Evolutionary conservation across 768 basidiomycete species (phyloP), one percentile per base, ranked within the genome.

Genomic region (Trametes punicea): DNA sequence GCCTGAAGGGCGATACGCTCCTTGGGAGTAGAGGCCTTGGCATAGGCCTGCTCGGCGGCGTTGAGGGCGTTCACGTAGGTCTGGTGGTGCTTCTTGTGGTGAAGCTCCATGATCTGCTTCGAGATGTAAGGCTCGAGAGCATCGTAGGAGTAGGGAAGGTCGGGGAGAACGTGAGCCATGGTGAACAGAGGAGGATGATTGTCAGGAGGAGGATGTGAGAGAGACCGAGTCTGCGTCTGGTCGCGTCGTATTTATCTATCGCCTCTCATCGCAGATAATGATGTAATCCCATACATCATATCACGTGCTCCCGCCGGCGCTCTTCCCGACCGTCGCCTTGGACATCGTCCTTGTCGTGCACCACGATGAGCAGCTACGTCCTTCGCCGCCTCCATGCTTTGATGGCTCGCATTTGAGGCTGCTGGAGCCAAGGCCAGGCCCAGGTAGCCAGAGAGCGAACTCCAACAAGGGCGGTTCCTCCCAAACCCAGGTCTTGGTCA

Each of bases 51-150:
- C 69, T 96, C 93, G 2, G 96, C 94, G 5, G 90, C 82, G 72
- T 99, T 99, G 56, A 98, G 79, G 10, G 93, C 94, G 64, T 86
- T 93, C 36, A 99, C 95, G 71, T 99, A 99, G 16, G 88, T 81
- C 74, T 93, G 88, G 68, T 92, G 89, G 65, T 95, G 93, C 78
- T 93, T 93, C 55, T 80, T 78, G 74, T 98, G 94, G 68, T 97
- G 96, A 55, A 98, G 76, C 51, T 79, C 84, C 95, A 98, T 98
- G 60, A 99, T 98, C 69, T 94, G 81, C 63, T 83, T 79, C 1
- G 89, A 89, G 71, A 99, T 95, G 66, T 86, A 80, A 9, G 96
- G 96, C 74, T 98, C 94, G 62, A 98, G 85, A 9, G 93, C 91
- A 90, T 89, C 88, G 56, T 51, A 51, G 34, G 56, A 33, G 56